Evolutionary conservation across 2,329 filamentous ascomycete species (phyloP).

Genomic region (Ophiostoma sp.): DNA sequence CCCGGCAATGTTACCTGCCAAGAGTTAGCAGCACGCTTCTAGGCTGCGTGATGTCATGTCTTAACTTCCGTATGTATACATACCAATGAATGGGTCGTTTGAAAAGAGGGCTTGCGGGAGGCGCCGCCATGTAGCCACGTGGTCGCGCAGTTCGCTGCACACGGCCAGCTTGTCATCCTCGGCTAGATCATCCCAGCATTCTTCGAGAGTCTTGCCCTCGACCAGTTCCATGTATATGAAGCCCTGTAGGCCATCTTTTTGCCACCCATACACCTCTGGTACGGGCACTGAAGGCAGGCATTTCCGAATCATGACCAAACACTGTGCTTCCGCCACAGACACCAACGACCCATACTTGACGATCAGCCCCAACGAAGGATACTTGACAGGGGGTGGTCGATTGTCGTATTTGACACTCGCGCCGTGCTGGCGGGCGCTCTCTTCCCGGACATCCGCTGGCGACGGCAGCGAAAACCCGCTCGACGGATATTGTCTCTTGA

Average conservation of each 20-base stretch:
- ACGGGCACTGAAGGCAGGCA: background rate
- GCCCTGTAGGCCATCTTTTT: background rate
- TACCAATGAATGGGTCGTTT: background rate
- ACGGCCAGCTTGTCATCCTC: background rate
- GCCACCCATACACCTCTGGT: constrained; percentile 5
- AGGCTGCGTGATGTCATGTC: background rate
- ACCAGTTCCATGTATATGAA: constrained; percentile 5
- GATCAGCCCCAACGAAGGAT: background rate
- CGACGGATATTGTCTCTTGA: background rate
- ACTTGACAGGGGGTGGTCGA: background rate
- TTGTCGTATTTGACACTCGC: background rate
- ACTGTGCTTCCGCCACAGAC: background rate
- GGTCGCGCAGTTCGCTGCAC: background rate
- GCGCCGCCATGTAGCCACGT: background rate
- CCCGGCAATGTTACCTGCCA: background rate
- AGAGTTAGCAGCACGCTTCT: background rate
- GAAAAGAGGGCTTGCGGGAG: background rate
- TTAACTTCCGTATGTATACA: background rate
- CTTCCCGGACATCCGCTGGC: background rate
- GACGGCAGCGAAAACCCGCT: background rate
- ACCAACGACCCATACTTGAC: background rate
- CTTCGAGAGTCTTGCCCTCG: background rate
- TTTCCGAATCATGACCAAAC: background rate
- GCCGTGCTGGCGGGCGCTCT: background rate
- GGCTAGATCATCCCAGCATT: background rate